Conservation (phyloP, 192 early-diverging fungal species). For the Phycomyces blakesleeanus region DNA sequence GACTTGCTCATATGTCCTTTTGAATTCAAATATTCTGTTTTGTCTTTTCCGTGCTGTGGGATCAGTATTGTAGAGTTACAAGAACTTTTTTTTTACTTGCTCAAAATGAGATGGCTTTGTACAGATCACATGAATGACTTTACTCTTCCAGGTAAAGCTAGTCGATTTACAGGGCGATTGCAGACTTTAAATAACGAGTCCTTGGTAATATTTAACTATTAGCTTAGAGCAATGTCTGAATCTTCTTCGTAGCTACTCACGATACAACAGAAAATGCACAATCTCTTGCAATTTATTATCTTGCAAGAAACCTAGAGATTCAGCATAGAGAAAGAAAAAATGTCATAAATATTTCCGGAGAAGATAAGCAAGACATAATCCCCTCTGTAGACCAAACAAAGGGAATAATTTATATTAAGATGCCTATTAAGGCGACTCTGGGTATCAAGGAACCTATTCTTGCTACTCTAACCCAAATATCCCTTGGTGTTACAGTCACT, state of each 20-base stretch:
- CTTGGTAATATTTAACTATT: constrained; percentile 34
- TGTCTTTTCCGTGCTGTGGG: no score
- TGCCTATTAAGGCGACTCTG: constrained; percentile 25
- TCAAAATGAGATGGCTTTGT: no score
- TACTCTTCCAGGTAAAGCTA: no score
- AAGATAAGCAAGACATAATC: constrained; percentile 13
- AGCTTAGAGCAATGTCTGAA: neutral
- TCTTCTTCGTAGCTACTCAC: neutral
- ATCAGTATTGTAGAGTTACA: no score
- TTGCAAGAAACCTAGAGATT: constrained; percentile 18
- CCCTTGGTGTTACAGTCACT: constrained; percentile 26
- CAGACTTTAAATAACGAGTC: no score
- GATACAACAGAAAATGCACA: constrained; percentile 20
- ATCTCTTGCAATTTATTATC: constrained; percentile 7
- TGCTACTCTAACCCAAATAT: constrained; percentile 10
- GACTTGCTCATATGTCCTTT: no score
- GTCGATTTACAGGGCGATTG: no score
- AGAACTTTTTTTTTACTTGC: no score
- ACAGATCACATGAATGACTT: no score
- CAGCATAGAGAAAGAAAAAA: constrained; percentile 30
- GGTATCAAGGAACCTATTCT: constrained; percentile 7
- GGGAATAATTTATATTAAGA: constrained; percentile 18
- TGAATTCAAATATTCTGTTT: no score
- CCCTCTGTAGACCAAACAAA: constrained; percentile 24
- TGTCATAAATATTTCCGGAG: constrained; percentile 13